A percentile compares a stretch with the other conserved stretches of the same genome.
Evolutionary conservation across 345 rosid genomes (phyloP).

Genomic region (Heritiera littoralis): DNA sequence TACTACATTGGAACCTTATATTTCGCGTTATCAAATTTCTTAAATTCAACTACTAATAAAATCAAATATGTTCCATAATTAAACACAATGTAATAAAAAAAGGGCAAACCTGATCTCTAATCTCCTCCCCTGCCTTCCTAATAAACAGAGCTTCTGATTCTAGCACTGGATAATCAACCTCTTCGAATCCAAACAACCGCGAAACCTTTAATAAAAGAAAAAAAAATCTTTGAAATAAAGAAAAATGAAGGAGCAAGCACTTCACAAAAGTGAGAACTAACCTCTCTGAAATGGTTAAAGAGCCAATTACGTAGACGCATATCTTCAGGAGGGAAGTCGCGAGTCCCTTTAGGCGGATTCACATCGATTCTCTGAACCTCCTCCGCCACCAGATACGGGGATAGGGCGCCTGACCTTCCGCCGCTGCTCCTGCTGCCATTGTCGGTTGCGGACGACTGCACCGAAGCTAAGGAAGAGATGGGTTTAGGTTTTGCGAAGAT

Average conservation of each 20-base stretch:
- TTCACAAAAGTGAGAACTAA: constrained; percentile 12
- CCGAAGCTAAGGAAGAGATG: constrained; percentile 35
- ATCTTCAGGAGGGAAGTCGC: constrained; percentile 92
- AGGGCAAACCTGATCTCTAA: constrained; percentile 70
- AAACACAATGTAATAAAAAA: background rate
- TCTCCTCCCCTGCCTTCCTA: constrained; percentile 96
- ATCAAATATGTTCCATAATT: background rate
- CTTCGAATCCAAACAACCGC: constrained; percentile 74
- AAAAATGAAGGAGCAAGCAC: background rate
- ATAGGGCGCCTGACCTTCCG: constrained; percentile 58
- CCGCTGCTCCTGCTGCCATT: constrained; percentile 40
- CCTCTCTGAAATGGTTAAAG: constrained; percentile 84
- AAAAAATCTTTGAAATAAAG: background rate
- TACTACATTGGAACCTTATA: constrained; percentile 10
- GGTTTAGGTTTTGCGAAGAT: constrained; percentile 31
- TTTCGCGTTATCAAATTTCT: background rate
- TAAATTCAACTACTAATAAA: background rate
- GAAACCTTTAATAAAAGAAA: constrained; percentile 48
- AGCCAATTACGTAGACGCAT: constrained; percentile 96
- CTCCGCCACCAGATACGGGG: constrained; percentile 41
- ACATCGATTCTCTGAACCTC: constrained; percentile 67
- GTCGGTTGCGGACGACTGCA: constrained; percentile 24
- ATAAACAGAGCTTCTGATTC: constrained; percentile 84
- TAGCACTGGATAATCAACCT: constrained; percentile 87
- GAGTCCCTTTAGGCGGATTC: constrained; percentile 91